Conservation (phyloP, 192 early-diverging fungal species). For the Coemansia umbellata region DNA sequence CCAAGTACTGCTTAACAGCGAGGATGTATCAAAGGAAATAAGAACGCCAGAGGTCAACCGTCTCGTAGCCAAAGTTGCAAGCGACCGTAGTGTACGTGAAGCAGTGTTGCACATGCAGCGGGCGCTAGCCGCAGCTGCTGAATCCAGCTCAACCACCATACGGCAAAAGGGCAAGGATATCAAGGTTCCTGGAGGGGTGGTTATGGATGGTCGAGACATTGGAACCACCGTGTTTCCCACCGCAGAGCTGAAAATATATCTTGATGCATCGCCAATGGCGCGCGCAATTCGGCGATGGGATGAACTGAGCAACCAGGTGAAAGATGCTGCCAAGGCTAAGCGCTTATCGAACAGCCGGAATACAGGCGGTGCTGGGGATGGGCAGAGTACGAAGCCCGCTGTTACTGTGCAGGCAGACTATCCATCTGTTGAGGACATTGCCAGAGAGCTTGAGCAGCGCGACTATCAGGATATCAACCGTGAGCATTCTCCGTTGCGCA, state of each 20-base stretch:
- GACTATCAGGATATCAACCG: slow-evolving; percentile 67
- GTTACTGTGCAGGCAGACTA: slow-evolving; percentile 8
- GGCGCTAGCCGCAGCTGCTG: slow-evolving; percentile 40
- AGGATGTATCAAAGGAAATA: slow-evolving; percentile 65
- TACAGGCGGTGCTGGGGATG: background rate
- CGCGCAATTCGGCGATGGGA: slow-evolving; percentile 66
- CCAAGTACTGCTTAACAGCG: slow-evolving; percentile 49
- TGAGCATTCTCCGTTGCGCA: slow-evolving; percentile 62
- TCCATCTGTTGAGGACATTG: slow-evolving; percentile 54
- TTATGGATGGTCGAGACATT: slow-evolving; percentile 85
- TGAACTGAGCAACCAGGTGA: slow-evolving; percentile 51
- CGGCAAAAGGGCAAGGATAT: background rate
- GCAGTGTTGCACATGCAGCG: slow-evolving; percentile 57
- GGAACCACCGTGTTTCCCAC: slow-evolving; percentile 70
- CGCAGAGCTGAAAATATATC: slow-evolving; percentile 74
- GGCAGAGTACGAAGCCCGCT: background rate
- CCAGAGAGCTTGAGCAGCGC: slow-evolving; percentile 58
- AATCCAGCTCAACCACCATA: slow-evolving; percentile 8
- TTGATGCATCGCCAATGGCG: slow-evolving; percentile 61
- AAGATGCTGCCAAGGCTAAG: slow-evolving; percentile 9
- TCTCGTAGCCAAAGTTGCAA: slow-evolving; percentile 58
- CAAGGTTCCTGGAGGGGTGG: slow-evolving; percentile 49
- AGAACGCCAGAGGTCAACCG: slow-evolving; percentile 56
- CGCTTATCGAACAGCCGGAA: background rate
- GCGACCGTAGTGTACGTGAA: slow-evolving; percentile 54